Conservation (phyloP, 768 basidiomycete genomes). For the Amanita molliuscula region DNA sequence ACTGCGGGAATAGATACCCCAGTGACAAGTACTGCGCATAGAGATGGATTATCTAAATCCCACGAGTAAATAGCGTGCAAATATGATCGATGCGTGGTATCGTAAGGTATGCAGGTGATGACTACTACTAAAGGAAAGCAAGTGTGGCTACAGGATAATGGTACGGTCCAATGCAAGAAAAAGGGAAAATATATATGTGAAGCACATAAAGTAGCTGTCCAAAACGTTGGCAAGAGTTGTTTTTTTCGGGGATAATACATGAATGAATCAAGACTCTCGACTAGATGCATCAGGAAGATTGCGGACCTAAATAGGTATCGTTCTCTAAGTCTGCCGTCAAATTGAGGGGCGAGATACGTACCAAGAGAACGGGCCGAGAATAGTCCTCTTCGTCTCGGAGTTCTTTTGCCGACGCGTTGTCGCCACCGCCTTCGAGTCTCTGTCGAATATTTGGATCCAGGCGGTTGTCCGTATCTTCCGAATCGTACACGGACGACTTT, state of each 20-base stretch:
- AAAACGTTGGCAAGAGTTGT: background rate
- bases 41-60: background rate
- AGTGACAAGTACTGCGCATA: background rate
- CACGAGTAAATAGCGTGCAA: background rate
- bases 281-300: conserved; percentile 40
- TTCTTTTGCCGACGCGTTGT: conserved; percentile 19
- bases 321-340: background rate
- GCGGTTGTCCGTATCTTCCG: conserved; percentile 29
- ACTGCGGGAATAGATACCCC: background rate
- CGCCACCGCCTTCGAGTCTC: conserved; percentile 19
- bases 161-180: background rate
- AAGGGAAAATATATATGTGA: background rate
- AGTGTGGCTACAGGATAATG: background rate
- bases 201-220: conserved; percentile 10
- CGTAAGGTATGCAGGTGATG: background rate
- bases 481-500: conserved; percentile 23
- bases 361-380: conserved; percentile 44
- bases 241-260: background rate
- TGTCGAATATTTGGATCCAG: conserved; percentile 34
- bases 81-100: background rate
- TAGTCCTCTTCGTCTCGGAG: conserved; percentile 47
- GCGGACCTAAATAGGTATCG: conserved; percentile 32
- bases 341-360: conserved; percentile 17
- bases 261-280: conserved; percentile 7
- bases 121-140: background rate